Conservation (phyloP, 2,329 filamentous ascomycete species). For the Calonectria pteridis region DNA sequence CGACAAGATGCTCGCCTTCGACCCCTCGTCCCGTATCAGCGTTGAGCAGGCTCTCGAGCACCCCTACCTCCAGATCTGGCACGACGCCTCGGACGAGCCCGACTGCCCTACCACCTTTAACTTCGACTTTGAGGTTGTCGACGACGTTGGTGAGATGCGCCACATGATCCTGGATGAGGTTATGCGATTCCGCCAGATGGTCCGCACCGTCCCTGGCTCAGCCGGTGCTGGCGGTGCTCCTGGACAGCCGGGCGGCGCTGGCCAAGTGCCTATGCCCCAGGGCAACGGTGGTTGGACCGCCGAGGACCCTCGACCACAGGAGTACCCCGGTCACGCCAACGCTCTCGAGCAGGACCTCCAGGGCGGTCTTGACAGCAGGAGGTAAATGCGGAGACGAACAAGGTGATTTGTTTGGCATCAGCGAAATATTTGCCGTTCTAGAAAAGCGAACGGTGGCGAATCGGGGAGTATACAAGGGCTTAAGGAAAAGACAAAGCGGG, state of each 20-base stretch:
- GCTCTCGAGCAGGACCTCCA: constrained; percentile 72
- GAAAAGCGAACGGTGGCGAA: constrained; percentile 12
- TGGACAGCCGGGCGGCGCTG: constrained; percentile 53
- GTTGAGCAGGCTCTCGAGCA: constrained; percentile 97
- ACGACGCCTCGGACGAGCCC: constrained; percentile 96
- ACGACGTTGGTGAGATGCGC: constrained; percentile 95
- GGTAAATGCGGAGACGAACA: constrained; percentile 23
- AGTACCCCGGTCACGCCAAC: constrained; percentile 62
- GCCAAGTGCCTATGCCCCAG: constrained; percentile 66
- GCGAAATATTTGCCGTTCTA: constrained; percentile 14
- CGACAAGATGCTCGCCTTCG: constrained; percentile 97
- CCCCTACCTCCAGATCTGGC: constrained; percentile 97
- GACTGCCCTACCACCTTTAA: constrained; percentile 94
- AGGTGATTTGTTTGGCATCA: not conserved
- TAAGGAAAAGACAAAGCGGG: constrained; percentile 13
- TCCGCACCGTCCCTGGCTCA: constrained; percentile 63
- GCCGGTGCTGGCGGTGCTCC: constrained; percentile 48
- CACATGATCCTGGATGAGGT: constrained; percentile 98
- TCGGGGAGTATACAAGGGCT: not conserved
- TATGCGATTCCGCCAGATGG: constrained; percentile 79
- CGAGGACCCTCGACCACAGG: constrained; percentile 71
- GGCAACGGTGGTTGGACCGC: constrained; percentile 67
- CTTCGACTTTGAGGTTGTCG: constrained; percentile 98
- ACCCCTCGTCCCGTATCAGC: constrained; percentile 91
- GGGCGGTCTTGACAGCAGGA: constrained; percentile 55